Conservation (phyloP, 805 yeast genomes). For the Scheffersomyces amazonensis region DNA sequence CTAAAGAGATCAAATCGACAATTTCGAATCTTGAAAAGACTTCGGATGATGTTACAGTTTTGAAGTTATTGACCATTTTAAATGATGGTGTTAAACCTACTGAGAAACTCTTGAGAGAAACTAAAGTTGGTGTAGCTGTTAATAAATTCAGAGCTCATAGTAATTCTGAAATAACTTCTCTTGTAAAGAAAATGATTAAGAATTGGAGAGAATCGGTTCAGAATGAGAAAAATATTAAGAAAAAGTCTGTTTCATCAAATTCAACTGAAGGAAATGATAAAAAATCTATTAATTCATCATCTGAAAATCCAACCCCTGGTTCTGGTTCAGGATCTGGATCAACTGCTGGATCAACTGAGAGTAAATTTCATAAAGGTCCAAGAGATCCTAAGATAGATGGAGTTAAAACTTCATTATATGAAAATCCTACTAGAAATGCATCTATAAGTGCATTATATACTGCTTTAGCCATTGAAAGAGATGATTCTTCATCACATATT, state of each 20-base stretch:
- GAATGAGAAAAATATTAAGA: constrained; percentile 51
- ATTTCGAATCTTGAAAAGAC: constrained; percentile 73
- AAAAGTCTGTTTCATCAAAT: constrained; percentile 11
- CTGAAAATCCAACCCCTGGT: constrained; percentile 3
- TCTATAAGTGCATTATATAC: constrained; percentile 83
- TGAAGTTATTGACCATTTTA: constrained; percentile 63
- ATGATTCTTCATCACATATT: constrained; percentile 54
- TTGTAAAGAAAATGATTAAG: constrained; percentile 80
- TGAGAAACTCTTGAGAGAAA: constrained; percentile 82
- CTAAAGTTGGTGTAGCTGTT: constrained; percentile 96
- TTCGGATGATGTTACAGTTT: constrained; percentile 56
- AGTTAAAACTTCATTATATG: constrained; percentile 64
- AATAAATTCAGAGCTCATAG: constrained; percentile 74
- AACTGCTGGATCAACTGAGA: constrained; percentile 2
- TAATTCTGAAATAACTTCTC: constrained; percentile 62
- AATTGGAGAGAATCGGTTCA: constrained; percentile 90
- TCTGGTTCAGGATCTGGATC: not conserved
- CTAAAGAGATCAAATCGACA: constrained; percentile 68
- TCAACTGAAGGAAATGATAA: constrained; percentile 3
- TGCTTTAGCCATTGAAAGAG: constrained; percentile 81
- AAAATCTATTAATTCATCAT: not conserved
- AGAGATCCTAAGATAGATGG: constrained; percentile 83
- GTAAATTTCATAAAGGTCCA: constrained; percentile 46
- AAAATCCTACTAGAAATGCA: constrained; percentile 77
- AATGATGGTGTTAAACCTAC: constrained; percentile 77